Evolutionary conservation across 192 early-diverging fungal species (phyloP).

Genomic region (Umbelopsis sp.): DNA sequence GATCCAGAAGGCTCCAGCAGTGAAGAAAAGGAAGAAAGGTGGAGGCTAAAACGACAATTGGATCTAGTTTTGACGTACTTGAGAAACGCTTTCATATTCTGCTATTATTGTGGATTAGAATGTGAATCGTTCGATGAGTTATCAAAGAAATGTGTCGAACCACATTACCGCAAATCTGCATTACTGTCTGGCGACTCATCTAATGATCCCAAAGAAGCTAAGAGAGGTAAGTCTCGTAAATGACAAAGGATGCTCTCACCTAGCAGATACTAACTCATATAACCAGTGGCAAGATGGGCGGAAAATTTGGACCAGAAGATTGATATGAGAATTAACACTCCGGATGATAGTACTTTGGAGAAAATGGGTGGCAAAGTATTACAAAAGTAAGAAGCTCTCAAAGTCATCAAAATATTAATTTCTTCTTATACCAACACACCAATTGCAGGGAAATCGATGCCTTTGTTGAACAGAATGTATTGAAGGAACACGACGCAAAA

Average conservation of each 20-base stretch:
- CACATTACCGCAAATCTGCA: slow-evolving; percentile 51
- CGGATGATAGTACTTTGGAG: slow-evolving; percentile 46
- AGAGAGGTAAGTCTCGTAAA: slow-evolving; percentile 17
- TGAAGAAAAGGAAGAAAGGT: slow-evolving; percentile 25
- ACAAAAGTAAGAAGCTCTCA: slow-evolving; percentile 41
- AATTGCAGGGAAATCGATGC: slow-evolving; percentile 51
- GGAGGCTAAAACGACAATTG: slow-evolving; percentile 49
- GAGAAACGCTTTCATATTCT: slow-evolving; percentile 88
- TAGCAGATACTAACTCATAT: not conserved
- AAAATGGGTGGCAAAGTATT: slow-evolving; percentile 55
- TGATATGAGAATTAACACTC: slow-evolving; percentile 46
- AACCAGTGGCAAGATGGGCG: slow-evolving; percentile 51
- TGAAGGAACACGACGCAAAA: slow-evolving; percentile 78
- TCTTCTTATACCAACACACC: too few species aligned
- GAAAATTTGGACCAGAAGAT: slow-evolving; percentile 61
- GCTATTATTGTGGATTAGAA: slow-evolving; percentile 93
- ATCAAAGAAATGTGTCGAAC: slow-evolving; percentile 69
- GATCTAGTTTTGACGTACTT: slow-evolving; percentile 88
- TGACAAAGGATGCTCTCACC: not conserved
- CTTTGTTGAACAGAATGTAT: slow-evolving; percentile 52
- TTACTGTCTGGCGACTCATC: not conserved
- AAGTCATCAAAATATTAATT: not conserved
- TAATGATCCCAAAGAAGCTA: slow-evolving; percentile 13
- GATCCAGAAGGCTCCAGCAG: slow-evolving; percentile 31
- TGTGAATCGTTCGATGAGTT: slow-evolving; percentile 86